phyloP scores from a whole-genome alignment of 352 stramenopile genomes.

The Saprolegnia diclina region DNA sequence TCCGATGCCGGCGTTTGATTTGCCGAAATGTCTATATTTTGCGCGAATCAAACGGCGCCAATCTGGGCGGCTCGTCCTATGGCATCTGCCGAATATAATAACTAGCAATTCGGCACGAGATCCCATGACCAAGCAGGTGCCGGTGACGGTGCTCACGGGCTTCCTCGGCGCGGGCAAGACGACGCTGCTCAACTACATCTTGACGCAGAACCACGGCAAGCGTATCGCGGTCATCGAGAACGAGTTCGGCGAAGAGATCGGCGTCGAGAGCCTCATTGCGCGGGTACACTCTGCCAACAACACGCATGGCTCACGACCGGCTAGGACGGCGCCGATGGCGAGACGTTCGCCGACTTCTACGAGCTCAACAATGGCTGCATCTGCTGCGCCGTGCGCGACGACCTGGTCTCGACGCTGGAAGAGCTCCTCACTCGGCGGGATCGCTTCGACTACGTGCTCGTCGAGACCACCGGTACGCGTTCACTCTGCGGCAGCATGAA shows the following conservation, averaged over 20 bases:
- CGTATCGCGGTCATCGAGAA: constrained; percentile 98
- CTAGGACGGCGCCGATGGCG: constrained; percentile 50
- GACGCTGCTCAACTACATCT: constrained; percentile 96
- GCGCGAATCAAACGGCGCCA: neutral
- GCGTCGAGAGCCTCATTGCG: constrained; percentile 91
- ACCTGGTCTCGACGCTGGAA: constrained; percentile 81
- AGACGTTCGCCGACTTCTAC: constrained; percentile 86
- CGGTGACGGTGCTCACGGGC: constrained; percentile 94
- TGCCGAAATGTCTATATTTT: neutral
- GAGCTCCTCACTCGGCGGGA: constrained; percentile 72
- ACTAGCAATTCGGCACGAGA: neutral
- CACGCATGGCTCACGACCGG: neutral
- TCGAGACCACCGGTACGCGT: constrained; percentile 87
- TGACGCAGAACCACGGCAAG: constrained; percentile 88
- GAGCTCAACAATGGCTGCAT: constrained; percentile 97
- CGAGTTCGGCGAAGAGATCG: constrained; percentile 96
- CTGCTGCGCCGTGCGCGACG: constrained; percentile 94
- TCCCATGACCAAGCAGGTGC: constrained; percentile 34
- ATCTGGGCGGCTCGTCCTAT: neutral
- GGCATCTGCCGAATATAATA: neutral
- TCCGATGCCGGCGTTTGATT: neutral
- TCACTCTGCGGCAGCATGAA: neutral
- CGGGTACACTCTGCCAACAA: constrained; percentile 21
- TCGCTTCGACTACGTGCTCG: constrained; percentile 88
- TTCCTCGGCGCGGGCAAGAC: constrained; percentile 96